phyloP scores from a whole-genome alignment of 1,139 yeast genomes.

The Yamadazyma triangularis region DNA sequence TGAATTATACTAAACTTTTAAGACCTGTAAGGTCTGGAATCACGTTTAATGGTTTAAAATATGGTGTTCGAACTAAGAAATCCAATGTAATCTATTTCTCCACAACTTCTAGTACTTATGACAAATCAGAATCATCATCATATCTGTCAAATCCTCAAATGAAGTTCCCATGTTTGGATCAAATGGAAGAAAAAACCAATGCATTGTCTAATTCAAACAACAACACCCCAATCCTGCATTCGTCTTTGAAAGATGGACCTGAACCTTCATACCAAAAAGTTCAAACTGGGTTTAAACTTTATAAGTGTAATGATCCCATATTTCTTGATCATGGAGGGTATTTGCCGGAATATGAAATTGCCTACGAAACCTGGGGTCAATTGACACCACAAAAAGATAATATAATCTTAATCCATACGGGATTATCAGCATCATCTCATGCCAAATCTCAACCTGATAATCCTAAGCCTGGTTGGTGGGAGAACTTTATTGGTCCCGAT shows the following conservation, averaged over 20 bases:
- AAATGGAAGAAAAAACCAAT: constrained; percentile 57
- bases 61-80: no score
- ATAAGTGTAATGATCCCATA: constrained; percentile 52
- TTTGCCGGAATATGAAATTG: constrained; percentile 70
- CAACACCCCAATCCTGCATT: constrained; percentile 11
- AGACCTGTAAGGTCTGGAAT: no score
- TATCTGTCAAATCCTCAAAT: constrained; percentile 54
- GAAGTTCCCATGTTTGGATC: constrained; percentile 84
- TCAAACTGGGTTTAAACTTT: constrained; percentile 63
- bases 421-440: constrained; percentile 89
- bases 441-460: constrained; percentile 81
- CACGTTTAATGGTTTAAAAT: no score
- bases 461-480: constrained; percentile 92
- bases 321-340: constrained; percentile 79
- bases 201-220: constrained; percentile 28
- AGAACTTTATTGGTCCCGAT: constrained; percentile 83
- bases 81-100: no score
- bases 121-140: no score
- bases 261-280: constrained; percentile 81
- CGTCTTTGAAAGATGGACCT: constrained; percentile 64
- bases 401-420: constrained; percentile 81
- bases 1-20: no score
- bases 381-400: constrained; percentile 61
- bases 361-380: constrained; percentile 90
- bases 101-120: no score